Evolutionary conservation across 805 yeast species (phyloP).

Genomic region (Yarrowia sp.): DNA sequence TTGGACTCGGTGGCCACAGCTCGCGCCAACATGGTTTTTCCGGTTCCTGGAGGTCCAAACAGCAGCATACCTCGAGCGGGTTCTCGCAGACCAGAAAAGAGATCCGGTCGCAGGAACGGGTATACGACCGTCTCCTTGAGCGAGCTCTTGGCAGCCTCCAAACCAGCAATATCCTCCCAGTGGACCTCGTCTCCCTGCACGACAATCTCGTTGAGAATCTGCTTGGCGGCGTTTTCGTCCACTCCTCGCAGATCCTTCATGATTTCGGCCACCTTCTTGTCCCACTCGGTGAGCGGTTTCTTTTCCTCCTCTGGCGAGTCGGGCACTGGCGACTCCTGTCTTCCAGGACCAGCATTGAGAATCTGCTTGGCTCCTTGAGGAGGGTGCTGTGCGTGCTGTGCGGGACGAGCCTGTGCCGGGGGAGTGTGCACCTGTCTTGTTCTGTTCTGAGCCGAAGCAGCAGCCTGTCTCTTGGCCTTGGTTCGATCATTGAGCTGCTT

Average conservation of each 20-base stretch:
- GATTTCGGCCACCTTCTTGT: constrained; percentile 37
- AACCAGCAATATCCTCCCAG: constrained; percentile 95
- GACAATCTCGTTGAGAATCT: constrained; percentile 82
- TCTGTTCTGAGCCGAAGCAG: constrained; percentile 5
- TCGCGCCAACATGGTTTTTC: constrained; percentile 94
- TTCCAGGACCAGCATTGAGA: background rate
- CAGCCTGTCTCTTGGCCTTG: constrained; percentile 26
- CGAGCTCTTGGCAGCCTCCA: constrained; percentile 82
- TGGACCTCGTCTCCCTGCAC: constrained; percentile 86
- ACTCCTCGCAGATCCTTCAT: constrained; percentile 55
- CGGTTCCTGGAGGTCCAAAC: constrained; percentile 99
- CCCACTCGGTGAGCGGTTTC: constrained; percentile 37
- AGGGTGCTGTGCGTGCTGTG: background rate
- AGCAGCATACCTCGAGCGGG: constrained; percentile 95
- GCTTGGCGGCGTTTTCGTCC: constrained; percentile 74
- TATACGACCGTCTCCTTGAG: constrained; percentile 93
- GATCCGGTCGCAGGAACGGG: constrained; percentile 90
- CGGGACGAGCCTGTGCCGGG: background rate
- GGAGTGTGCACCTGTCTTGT: constrained; percentile 17
- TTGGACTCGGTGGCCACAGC: constrained; percentile 95
- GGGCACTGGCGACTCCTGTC: constrained; percentile 4
- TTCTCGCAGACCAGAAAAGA: constrained; percentile 85
- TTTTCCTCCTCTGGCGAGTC: constrained; percentile 19
- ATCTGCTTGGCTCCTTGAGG: constrained; percentile 2
- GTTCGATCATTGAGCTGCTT: constrained; percentile 19